Conservation (phyloP, 805 yeast species). For the Pichia pseudocactophila region DNA sequence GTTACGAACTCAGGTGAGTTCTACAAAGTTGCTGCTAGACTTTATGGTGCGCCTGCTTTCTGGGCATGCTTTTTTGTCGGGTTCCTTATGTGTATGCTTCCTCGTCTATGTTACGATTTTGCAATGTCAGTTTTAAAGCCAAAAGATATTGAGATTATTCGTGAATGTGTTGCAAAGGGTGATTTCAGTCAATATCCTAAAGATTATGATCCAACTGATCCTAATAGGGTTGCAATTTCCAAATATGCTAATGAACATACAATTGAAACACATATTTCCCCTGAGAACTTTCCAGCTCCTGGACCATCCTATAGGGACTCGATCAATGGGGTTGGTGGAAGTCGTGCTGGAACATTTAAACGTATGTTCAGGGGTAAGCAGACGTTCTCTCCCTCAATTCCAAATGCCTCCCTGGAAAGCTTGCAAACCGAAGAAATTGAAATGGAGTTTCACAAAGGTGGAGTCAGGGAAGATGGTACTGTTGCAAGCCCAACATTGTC, state of each 20-base stretch:
- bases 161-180: conserved; percentile 63
- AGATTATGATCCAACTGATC: conserved; percentile 75
- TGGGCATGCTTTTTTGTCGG: conserved; percentile 68
- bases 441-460: conserved; percentile 30
- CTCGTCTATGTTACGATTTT: conserved; percentile 57
- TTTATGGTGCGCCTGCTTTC: conserved; percentile 51
- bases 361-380: conserved; percentile 26
- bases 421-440: conserved; percentile 44
- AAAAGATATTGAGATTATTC: conserved; percentile 59
- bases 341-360: conserved; percentile 33
- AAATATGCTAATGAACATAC: conserved; percentile 32
- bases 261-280: conserved; percentile 20
- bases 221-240: conserved; percentile 47
- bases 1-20: conserved; percentile 44
- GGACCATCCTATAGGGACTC: conserved; percentile 26
- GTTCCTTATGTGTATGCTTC: conserved; percentile 52
- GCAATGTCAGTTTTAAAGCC: conserved; percentile 46
- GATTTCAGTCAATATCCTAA: conserved; percentile 58
- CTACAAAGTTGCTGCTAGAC: conserved; percentile 55
- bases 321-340: conserved; percentile 26
- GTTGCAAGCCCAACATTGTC: conserved; percentile 26
- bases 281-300: conserved; percentile 11
- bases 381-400: conserved; percentile 23
- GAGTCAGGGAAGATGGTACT: conserved; percentile 20
- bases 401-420: conserved; percentile 29